Evolutionary conservation across 768 basidiomycete genomes (phyloP), one percentile per base, ranked within the genome.

Genomic region (Sporobolomyces roseus): DNA sequence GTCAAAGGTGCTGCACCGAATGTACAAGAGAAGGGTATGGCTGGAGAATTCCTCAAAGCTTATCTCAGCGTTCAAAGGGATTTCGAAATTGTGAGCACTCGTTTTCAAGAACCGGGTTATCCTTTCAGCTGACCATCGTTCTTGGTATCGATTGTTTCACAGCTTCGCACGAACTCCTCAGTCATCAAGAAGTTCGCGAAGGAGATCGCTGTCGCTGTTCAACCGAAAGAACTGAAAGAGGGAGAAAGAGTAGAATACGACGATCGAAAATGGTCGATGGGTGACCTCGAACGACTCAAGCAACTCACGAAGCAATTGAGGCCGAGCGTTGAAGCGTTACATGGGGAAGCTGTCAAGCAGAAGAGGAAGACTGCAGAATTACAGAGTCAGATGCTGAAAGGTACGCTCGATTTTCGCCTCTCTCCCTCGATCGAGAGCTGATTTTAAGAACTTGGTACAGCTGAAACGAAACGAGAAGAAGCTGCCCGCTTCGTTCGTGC

Each of bases 391-490:
- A 33, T 73, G 46, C 32, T 73, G 14, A 73, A 73, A 53, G 67
- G 71, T 68, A 21, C 19, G n/a, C 17, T 25, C 62, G 13, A 41
- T 7, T 12, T 2, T 5, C 30, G n/a, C n/a, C n/a, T 3, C 14
- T 13, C 27, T 5, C 9, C 53, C 56, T 50, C 27, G 16, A 33
- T 63, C 30, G 60, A 68, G 48, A 64, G 48, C 65, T 33, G 55
- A 21, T 45, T 27, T 52, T 48, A 51, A 3, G 16, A 7, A 19
- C 8, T 9, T 7, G 8, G 7, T 8, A 46, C 74, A 94, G 93
- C 87, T 46, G 86, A 85, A 56, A 90, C 89, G 66, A 85, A 89
- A 71, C 84, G 84, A 72, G 91, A 93, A 76, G 92, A 96, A 75
- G 88, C 91, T 30, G 81, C 82, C 23, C 85, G 90, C 7, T 93